These are phyloP conservation scores for Neoboletus brunneissimus DNA, from an alignment of 768 basidiomycete genomes.

Conservation along the genomic window DNA sequence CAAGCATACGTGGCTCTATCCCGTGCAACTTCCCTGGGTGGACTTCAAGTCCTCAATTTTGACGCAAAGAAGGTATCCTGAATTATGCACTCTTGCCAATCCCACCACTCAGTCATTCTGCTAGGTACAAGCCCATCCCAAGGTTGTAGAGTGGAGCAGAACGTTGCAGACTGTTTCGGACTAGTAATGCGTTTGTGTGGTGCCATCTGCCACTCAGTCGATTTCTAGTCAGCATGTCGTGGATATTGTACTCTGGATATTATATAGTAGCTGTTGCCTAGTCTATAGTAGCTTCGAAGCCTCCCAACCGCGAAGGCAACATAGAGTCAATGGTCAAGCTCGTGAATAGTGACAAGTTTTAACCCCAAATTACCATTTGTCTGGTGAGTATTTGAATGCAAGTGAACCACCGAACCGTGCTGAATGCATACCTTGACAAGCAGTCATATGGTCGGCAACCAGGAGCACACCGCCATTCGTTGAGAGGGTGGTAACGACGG, in stretches of 20 bases:
- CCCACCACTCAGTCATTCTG: constrained; percentile 3
- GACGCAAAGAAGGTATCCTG: constrained; percentile 61
- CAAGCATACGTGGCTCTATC: constrained; percentile 92
- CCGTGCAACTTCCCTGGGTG: constrained; percentile 81
- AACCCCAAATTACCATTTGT: too few species aligned
- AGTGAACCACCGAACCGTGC: not conserved
- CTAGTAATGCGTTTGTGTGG: constrained; percentile 4
- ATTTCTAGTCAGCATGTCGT: not conserved
- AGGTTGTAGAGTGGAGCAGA: constrained; percentile 69
- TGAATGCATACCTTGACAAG: not conserved
- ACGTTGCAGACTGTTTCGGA: constrained; percentile 53
- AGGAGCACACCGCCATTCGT: not conserved
- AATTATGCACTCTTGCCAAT: not conserved
- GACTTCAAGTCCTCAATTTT: constrained; percentile 83
- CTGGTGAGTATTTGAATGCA: too few species aligned
- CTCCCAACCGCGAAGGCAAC: not conserved
- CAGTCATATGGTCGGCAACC: not conserved
- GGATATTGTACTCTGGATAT: not conserved
- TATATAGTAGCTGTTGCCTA: not conserved
- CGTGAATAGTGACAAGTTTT: not conserved
- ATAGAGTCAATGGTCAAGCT: not conserved
- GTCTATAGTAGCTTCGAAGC: not conserved
- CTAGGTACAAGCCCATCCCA: constrained; percentile 71
- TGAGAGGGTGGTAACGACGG: too few species aligned
- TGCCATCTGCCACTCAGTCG: not conserved